Evolutionary conservation across 164 flowering plant species (phyloP).

Genomic region (Annona squamosa): DNA sequence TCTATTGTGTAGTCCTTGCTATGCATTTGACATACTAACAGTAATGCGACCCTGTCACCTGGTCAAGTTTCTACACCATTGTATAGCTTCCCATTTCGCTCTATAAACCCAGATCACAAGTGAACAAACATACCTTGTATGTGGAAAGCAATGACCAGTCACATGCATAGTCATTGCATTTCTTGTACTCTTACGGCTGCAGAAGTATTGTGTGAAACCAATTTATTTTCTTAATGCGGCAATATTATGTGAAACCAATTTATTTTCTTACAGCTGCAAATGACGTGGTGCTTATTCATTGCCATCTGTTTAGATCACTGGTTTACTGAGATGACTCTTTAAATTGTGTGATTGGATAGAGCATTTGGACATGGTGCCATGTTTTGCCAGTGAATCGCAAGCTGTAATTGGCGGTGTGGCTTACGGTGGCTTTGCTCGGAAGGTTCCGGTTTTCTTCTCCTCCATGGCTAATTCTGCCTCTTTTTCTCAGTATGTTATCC

Average conservation of each 20-base stretch:
- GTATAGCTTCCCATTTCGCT: not conserved
- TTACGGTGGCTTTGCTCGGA: slow-evolving; percentile 83
- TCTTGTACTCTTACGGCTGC: not conserved
- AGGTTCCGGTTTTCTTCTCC: slow-evolving; percentile 33
- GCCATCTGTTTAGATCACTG: not conserved
- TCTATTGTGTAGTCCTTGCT: not conserved
- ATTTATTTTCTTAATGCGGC: too few species aligned
- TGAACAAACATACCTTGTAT: not conserved
- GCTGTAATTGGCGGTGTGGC: slow-evolving; percentile 72
- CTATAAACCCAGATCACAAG: not conserved
- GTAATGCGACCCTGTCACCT: not conserved
- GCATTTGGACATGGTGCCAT: slow-evolving; percentile 9
- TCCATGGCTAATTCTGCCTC: not conserved
- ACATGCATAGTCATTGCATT: not conserved
- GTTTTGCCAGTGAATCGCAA: slow-evolving; percentile 3
- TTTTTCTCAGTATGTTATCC: not conserved
- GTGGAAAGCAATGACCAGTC: not conserved
- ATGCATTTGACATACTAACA: not conserved
- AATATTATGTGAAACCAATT: too few species aligned
- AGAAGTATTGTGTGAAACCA: too few species aligned
- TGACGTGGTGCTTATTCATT: not conserved
- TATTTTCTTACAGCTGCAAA: too few species aligned
- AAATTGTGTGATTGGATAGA: slow-evolving; percentile 13
- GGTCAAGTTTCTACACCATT: not conserved
- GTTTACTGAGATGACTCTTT: slow-evolving; percentile 1